These are phyloP conservation scores for Balakata baccata DNA, from an alignment of 345 rosid species.

Conservation along the genomic window DNA sequence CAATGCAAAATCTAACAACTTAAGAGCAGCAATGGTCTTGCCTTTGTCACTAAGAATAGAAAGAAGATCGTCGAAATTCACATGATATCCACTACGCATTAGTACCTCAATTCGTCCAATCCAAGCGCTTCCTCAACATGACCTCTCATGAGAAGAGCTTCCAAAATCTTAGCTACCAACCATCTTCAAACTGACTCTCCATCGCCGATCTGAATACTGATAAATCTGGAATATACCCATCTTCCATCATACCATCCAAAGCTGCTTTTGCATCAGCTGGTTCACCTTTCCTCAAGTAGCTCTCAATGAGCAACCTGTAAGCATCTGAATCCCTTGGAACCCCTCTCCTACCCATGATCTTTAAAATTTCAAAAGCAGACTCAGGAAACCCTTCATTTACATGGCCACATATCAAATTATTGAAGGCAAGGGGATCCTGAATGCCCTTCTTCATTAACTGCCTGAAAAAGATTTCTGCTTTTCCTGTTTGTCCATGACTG, in stretches of 20 bases:
- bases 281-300: constrained; percentile 88
- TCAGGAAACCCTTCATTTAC: constrained; percentile 80
- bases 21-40: constrained; percentile 80
- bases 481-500: constrained; percentile 60
- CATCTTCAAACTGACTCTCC: constrained; percentile 80
- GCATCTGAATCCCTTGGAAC: constrained; percentile 68
- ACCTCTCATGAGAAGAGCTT: constrained; percentile 83
- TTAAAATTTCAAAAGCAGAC: constrained; percentile 72
- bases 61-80: constrained; percentile 56
- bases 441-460: constrained; percentile 87
- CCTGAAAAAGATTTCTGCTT: constrained; percentile 79
- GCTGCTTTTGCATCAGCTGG: constrained; percentile 87
- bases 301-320: constrained; percentile 66
- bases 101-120: constrained; percentile 72
- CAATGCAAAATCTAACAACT: constrained; percentile 66
- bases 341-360: constrained; percentile 78
- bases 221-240: constrained; percentile 66
- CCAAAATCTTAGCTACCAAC: constrained; percentile 70
- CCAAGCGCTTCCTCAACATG: constrained; percentile 91
- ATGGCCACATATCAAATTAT: constrained; percentile 69
- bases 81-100: constrained; percentile 48
- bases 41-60: constrained; percentile 67
- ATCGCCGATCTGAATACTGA: constrained; percentile 71
- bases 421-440: constrained; percentile 62
- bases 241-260: constrained; percentile 81